Evolutionary conservation across 129 eudicot species (phyloP).

Genomic region (Oenanthe sinensis): DNA sequence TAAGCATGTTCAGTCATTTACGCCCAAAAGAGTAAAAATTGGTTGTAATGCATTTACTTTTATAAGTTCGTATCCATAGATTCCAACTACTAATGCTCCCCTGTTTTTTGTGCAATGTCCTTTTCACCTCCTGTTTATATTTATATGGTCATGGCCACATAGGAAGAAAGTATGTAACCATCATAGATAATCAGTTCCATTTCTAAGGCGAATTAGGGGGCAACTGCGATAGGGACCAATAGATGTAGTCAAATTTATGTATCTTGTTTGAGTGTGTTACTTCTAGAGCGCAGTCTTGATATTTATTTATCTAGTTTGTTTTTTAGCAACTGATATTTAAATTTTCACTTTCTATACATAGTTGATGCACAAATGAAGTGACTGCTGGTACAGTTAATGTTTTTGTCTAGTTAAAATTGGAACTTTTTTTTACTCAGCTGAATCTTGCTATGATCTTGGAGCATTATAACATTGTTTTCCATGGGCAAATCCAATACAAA

Average conservation of each 20-base stretch:
- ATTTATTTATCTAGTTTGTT: not conserved
- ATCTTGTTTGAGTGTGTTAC: not conserved
- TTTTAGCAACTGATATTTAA: not conserved
- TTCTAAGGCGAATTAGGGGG: not conserved
- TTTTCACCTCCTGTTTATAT: not conserved
- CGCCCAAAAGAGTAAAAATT: not conserved
- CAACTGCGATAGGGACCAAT: not conserved
- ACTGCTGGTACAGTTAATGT: not conserved
- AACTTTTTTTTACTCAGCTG: not conserved
- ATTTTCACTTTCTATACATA: not conserved
- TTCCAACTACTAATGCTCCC: not conserved
- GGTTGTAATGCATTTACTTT: not conserved
- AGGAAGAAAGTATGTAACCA: not conserved
- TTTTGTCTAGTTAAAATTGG: not conserved
- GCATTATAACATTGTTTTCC: not conserved
- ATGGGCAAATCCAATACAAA: not conserved
- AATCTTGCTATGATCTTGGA: not conserved
- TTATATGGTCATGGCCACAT: not conserved
- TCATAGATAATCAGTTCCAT: not conserved
- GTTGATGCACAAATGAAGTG: not conserved
- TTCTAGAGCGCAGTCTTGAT: not conserved
- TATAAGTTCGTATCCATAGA: too few relatives aligned
- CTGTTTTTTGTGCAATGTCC: not conserved
- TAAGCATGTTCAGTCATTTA: not conserved
- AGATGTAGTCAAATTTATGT: not conserved